A percentile compares a stretch with the other conserved stretches of the same genome.
These are phyloP conservation scores for Carex arenaria DNA, from an alignment of 202 grass and related monocot genomes.

Conservation along the genomic window DNA sequence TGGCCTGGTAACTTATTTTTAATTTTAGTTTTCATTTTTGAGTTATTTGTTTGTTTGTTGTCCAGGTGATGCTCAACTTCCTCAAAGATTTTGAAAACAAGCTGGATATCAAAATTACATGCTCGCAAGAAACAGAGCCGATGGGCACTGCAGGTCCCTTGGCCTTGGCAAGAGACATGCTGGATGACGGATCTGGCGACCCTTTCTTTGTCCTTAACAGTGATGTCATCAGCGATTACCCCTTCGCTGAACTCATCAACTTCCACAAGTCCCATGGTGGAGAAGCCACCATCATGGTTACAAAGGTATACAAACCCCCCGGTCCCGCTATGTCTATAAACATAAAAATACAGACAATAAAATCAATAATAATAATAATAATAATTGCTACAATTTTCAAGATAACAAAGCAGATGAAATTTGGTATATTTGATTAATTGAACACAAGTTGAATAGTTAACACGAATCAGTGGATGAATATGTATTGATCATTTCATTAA, in stretches of 20 bases:
- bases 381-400: background rate
- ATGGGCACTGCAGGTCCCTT: conserved; percentile 69
- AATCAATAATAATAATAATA: background rate
- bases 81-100: conserved; percentile 87
- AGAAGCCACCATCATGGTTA: conserved; percentile 89
- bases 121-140: conserved; percentile 84
- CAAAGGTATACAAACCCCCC: conserved; percentile 45
- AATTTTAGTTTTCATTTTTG: background rate
- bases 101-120: conserved; percentile 80
- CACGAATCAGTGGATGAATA: background rate
- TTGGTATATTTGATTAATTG: background rate
- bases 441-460: background rate
- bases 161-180: conserved; percentile 77
- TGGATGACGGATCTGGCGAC: conserved; percentile 57
- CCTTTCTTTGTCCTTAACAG: conserved; percentile 94
- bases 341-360: background rate
- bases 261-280: conserved; percentile 75
- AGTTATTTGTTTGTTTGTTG: conserved; percentile 20
- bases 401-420: background rate
- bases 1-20: background rate
- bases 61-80: conserved; percentile 78
- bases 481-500: background rate
- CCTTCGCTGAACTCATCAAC: conserved; percentile 65
- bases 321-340: background rate
- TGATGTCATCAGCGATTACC: conserved; percentile 86